Percentiles rank a stretch among this genome's conserved stretches.
phyloP scores from a whole-genome alignment of 225 moss, liverwort and hornwort genomes.

The Neckera pumila region DNA sequence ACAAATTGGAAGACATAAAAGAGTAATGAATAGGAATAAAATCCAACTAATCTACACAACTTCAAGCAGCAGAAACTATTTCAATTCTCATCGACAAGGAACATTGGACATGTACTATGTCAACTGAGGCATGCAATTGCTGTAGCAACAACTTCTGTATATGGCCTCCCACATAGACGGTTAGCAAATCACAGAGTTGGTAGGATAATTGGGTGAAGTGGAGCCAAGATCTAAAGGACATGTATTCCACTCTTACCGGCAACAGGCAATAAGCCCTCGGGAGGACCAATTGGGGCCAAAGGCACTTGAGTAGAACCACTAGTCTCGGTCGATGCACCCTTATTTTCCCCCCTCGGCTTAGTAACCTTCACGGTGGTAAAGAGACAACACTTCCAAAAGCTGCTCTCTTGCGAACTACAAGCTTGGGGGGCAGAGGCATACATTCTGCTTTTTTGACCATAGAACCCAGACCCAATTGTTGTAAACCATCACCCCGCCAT shows the following conservation, averaged over 20 bases:
- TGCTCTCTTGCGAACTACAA: not conserved
- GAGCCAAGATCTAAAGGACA: no score
- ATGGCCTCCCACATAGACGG: not conserved
- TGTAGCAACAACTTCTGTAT: not conserved
- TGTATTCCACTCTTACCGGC: not conserved
- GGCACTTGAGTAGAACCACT: not conserved
- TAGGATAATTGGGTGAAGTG: no score
- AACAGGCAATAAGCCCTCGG: not conserved
- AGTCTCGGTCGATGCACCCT: fast-evolving
- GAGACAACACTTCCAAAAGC: not conserved
- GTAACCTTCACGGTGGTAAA: not conserved
- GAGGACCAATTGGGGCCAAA: not conserved
- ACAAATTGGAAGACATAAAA: not conserved
- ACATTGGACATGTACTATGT: not conserved
- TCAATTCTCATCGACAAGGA: not conserved
- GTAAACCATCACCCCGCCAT: not conserved
- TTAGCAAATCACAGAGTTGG: not conserved
- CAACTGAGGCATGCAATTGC: not conserved
- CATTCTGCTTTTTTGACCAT: not conserved
- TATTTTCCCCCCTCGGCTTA: not conserved
- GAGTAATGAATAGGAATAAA: not conserved
- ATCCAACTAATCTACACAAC: not conserved
- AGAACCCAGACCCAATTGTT: not conserved
- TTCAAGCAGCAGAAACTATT: not conserved
- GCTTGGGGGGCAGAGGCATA: not conserved